A percentile compares a stretch with the other conserved stretches of the same genome.
phyloP scores from a whole-genome alignment of 345 rosid species.

The Gynandropsis gynandra region DNA sequence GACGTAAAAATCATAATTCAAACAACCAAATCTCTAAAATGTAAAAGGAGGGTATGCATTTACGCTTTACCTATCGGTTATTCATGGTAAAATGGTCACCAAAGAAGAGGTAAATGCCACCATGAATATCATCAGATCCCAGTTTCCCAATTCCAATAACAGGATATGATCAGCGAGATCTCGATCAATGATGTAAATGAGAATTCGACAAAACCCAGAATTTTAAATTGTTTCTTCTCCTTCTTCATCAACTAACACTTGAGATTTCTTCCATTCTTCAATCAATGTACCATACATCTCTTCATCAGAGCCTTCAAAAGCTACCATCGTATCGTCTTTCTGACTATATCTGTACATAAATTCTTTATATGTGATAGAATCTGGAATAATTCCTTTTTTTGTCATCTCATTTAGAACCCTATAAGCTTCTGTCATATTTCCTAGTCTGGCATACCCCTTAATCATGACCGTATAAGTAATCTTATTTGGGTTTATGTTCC shows the following conservation, averaged over 20 bases:
- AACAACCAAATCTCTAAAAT: too few species aligned
- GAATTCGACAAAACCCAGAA: too few species aligned
- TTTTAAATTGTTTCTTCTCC: slow-evolving; percentile 11
- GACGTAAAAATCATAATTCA: too few species aligned
- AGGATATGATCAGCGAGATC: too few species aligned
- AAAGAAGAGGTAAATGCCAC: too few species aligned
- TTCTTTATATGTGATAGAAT: slow-evolving; percentile 57
- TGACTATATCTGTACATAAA: slow-evolving; percentile 48
- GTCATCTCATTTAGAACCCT: slow-evolving; percentile 56
- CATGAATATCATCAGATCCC: too few species aligned
- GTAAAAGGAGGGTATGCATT: too few species aligned
- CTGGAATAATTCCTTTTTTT: slow-evolving; percentile 49
- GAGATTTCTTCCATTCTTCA: slow-evolving; percentile 39
- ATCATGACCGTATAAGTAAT: slow-evolving; percentile 73
- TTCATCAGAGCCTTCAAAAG: slow-evolving; percentile 53
- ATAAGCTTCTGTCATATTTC: slow-evolving; percentile 50
- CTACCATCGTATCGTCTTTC: slow-evolving; percentile 49
- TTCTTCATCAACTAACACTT: slow-evolving; percentile 18
- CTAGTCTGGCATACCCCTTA: slow-evolving; percentile 49
- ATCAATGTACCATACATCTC: slow-evolving; percentile 56
- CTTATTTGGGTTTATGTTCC: slow-evolving; percentile 53
- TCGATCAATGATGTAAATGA: too few species aligned
- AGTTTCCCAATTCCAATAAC: too few species aligned
- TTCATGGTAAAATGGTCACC: too few species aligned
- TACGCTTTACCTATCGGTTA: too few species aligned